Evolutionary conservation across 176 grass and related monocot species (phyloP).

Genomic region (Neostapfia colusana): DNA sequence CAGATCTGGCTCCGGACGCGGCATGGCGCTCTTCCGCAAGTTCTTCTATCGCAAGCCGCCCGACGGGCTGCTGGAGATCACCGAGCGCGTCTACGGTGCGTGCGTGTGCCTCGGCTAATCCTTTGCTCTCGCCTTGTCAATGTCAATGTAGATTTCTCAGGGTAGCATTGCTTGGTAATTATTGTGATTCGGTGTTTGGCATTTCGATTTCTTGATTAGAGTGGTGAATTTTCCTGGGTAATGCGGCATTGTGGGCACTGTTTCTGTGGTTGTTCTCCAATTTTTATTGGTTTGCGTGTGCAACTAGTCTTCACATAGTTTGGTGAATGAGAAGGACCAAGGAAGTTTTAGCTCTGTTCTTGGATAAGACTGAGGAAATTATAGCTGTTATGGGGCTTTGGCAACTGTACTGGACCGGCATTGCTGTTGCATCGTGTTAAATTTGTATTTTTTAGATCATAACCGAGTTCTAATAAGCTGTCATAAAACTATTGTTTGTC

Average conservation of each 20-base stretch:
- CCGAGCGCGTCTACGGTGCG: constrained; percentile 93
- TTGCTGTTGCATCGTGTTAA: neutral
- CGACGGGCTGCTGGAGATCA: constrained; percentile 93
- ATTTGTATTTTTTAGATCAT: neutral
- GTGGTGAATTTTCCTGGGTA: constrained; percentile 1
- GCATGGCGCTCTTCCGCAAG: constrained; percentile 94
- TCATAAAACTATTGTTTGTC: constrained; percentile 3
- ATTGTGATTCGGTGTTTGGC: constrained; percentile 20
- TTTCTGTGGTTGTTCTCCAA: neutral
- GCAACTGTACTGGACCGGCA: neutral
- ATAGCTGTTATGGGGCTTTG: neutral
- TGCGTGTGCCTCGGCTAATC: neutral
- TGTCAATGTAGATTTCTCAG: neutral
- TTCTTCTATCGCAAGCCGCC: constrained; percentile 99
- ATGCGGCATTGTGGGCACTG: neutral
- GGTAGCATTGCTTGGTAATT: neutral
- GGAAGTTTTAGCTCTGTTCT: neutral
- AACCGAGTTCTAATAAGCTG: neutral
- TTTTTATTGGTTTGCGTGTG: neutral
- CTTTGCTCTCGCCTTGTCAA: neutral
- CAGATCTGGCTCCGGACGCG: constrained; percentile 41
- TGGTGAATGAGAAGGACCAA: neutral
- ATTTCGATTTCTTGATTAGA: neutral
- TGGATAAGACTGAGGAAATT: constrained; percentile 9
- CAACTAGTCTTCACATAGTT: neutral